phyloP scores from a whole-genome alignment of 495 filamentous ascomycete species.

The Letharia lupina region DNA sequence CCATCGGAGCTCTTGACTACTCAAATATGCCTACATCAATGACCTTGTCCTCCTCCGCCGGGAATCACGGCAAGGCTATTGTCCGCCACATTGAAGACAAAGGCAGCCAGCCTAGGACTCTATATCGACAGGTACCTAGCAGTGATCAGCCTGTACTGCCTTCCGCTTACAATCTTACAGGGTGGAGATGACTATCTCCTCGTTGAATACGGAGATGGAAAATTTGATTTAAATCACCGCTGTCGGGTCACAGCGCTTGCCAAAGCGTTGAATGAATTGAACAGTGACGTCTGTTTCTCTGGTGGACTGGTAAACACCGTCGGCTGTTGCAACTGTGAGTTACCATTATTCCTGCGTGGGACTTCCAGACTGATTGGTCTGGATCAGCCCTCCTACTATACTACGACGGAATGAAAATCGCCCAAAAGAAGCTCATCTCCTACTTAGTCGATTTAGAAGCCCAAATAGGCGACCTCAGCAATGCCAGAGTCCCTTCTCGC shows the following conservation, averaged over 20 bases:
- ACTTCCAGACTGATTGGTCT: neutral
- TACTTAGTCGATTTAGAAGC: constrained; percentile 29
- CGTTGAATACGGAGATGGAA: constrained; percentile 45
- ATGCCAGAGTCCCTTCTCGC: constrained; percentile 42
- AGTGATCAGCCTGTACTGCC: neutral
- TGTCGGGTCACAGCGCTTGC: constrained; percentile 43
- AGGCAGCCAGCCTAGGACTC: constrained; percentile 36
- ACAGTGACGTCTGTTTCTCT: constrained; percentile 31
- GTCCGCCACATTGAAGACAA: constrained; percentile 33
- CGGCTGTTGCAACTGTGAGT: constrained; percentile 39
- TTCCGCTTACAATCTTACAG: constrained; percentile 19
- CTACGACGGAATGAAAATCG: constrained; percentile 39
- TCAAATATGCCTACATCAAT: constrained; percentile 4
- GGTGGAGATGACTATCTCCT: constrained; percentile 49
- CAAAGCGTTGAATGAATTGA: constrained; percentile 31
- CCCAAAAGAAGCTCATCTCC: constrained; percentile 30
- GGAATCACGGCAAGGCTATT: constrained; percentile 31
- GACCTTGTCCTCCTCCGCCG: constrained; percentile 10
- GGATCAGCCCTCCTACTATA: constrained; percentile 37
- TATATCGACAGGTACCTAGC: constrained; percentile 39
- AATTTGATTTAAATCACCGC: constrained; percentile 43
- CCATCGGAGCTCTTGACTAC: constrained; percentile 27
- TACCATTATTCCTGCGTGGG: neutral
- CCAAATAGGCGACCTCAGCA: constrained; percentile 32
- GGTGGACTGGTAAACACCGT: constrained; percentile 39